Base-by-base conservation (phyloP, 164 flowering plant species). In the Platanus orientalis region DNA sequence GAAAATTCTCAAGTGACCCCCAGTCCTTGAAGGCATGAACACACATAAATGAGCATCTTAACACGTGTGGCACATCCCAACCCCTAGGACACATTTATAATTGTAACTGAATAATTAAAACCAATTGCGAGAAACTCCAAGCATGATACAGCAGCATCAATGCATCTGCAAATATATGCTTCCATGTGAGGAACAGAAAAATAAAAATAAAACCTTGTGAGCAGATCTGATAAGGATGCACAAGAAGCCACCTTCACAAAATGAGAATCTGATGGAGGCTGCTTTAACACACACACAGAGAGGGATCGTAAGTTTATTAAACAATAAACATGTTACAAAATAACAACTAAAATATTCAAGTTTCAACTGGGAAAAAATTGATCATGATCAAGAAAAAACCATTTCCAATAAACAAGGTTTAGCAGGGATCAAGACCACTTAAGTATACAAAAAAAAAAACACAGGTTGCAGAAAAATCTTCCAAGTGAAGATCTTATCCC, bases 201-300 rank as follows among this genome's bases (percentile, higher is more conserved):
- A n/a, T n/a, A 6, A 70, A 25, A 21, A 45, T 16, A 36, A 60
- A 20, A 91, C 96, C 98, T 92, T 59, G 79, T 76, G 32, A 92
- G 58, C 26, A 92, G 45, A 74, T 89, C 98, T 40, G 88, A 81
- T 24, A 92, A 23, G 6, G 96, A 72, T 34, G 83, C 79, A 71
- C 88, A 84, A 57, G 84, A 66, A 59, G 95, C 89, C 55, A 79
- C 82, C 77, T 78, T 86, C 65, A 89, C 80, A 69, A 84, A 66
- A 54, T 78, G 84, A 68, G 95, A 81, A 72, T 71, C 84, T 56
- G 75, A 76, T 17, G 81, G 76, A 48, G 71, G 58, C 92, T 87
- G 82, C 69, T 69, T 16, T 68, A 63, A 68, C 63, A 69, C 2
- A 26, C 47, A 7, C 9, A 36, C 9, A 1, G 13, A 36, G 19